Conservation (phyloP, 257 asterid genomes). For the Paulownia fortunei region DNA sequence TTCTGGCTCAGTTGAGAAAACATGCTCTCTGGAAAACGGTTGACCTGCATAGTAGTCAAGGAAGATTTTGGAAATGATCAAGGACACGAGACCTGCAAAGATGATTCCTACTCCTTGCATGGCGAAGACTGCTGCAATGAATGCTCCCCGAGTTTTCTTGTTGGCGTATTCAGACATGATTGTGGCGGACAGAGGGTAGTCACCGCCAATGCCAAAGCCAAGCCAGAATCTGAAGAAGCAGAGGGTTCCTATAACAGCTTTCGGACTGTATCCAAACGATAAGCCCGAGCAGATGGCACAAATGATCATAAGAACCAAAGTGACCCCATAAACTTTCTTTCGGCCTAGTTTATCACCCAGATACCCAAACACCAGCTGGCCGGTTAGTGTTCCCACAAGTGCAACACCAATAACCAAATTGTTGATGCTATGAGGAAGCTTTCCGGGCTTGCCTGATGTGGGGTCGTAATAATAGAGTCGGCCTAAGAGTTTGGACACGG, state of each 20-base stretch:
- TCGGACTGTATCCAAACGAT: slow-evolving; percentile 40
- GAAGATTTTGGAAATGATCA: slow-evolving; percentile 40
- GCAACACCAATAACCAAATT: slow-evolving; percentile 44
- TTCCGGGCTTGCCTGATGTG: slow-evolving; percentile 30
- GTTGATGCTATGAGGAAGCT: slow-evolving; percentile 40
- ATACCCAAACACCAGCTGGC: slow-evolving; percentile 44
- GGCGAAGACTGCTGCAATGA: slow-evolving; percentile 48
- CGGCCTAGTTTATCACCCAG: slow-evolving; percentile 43
- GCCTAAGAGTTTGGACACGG: slow-evolving; percentile 42
- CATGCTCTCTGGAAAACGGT: neutral
- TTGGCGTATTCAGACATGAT: slow-evolving; percentile 51
- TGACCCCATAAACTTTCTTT: slow-evolving; percentile 44
- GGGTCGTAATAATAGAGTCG: slow-evolving; percentile 44
- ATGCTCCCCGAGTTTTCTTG: slow-evolving; percentile 46
- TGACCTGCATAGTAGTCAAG: slow-evolving; percentile 8
- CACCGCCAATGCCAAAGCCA: slow-evolving; percentile 51
- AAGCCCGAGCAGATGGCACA: slow-evolving; percentile 47
- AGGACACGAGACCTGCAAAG: slow-evolving; percentile 46
- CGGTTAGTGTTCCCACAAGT: slow-evolving; percentile 41
- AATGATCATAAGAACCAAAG: slow-evolving; percentile 40
- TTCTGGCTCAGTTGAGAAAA: slow-evolving; percentile 31
- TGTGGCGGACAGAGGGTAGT: slow-evolving; percentile 49
- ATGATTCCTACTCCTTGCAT: slow-evolving; percentile 54
- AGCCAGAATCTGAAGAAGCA: slow-evolving; percentile 52
- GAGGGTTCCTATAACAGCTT: slow-evolving; percentile 39